Base-by-base conservation (phyloP, 768 basidiomycete genomes). In the Fomitopsis pulvina region DNA sequence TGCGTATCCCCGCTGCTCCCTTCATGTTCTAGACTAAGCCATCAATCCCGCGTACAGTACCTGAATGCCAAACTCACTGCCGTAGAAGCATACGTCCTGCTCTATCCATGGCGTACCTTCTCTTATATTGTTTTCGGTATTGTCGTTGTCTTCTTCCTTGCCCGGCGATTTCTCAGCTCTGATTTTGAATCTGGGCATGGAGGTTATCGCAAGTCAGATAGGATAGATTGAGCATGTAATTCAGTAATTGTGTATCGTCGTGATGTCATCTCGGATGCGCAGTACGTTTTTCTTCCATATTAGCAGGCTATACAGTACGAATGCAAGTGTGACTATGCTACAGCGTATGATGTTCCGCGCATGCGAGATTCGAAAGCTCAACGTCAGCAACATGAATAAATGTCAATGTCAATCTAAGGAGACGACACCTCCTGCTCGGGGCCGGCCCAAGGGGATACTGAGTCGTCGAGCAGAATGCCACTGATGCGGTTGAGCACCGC, bases 401-500 rank as follows among this genome's bases (percentile, higher is more conserved):
- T 21, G 41, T 22, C 4, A 41, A 22, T 22, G 12, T 20, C 20
- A n/a, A 4, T 9, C 16, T 3, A 21, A 18, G 7, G 20, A 22
- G 4, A 10, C 10, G 5, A 21, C 20, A 16, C 20, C 41, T 21
- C 41, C n/a, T n/a, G 20, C 20, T 10, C 41, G 21, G 45, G 21
- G 5, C 16, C 24, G 5, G 47, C 21, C 47, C 47, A 48, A 14
- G 78, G 72, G 11, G 79, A 69, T 38, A 74, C 68, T 5, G 81
- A 71, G 51, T 85, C 82, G 62, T 50, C 39, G n/a, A 82, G 72
- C 73, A 88, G 76, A 63, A 90, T 85, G 11, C 86, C 86, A 48
- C 85, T 80, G 54, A 91, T 88, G 40, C 87, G 81, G 62, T 81
- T 81, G 60, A 78, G 85, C 48, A 90, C 87, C 8, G 86, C 87